phyloP scores from a whole-genome alignment of 139 green algal species.

The Chlorella vulgaris region DNA sequence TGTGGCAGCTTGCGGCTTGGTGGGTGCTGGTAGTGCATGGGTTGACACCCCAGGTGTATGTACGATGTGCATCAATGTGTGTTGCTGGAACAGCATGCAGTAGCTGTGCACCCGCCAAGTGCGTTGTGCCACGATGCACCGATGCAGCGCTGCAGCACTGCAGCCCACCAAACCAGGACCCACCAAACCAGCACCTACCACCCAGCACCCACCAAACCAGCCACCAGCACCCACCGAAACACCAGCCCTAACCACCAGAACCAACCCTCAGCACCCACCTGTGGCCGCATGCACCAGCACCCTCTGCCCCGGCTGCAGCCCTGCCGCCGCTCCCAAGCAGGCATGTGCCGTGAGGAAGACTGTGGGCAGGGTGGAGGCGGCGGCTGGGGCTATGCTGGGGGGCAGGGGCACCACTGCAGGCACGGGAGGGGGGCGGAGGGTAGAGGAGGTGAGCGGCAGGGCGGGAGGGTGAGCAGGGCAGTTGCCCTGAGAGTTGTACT shows the following conservation, averaged over 20 bases:
- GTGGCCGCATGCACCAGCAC: conserved; percentile 38
- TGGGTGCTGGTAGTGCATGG: background rate
- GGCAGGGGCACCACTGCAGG: conserved; percentile 62
- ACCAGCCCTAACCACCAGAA: too few species aligned
- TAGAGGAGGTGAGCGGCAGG: too few species aligned
- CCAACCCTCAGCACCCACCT: background rate
- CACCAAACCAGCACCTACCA: too few species aligned
- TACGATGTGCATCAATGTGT: background rate
- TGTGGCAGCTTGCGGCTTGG: too few species aligned
- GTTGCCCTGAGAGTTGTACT: too few species aligned
- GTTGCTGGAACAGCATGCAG: too few species aligned
- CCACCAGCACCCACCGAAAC: background rate
- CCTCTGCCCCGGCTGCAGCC: background rate
- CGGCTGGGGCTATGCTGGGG: conserved; percentile 48
- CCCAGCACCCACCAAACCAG: too few species aligned
- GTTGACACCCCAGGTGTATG: background rate
- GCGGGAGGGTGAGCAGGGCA: too few species aligned
- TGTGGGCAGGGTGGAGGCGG: conserved; percentile 72
- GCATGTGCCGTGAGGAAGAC: conserved; percentile 74
- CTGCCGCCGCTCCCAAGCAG: background rate
- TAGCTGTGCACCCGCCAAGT: too few species aligned
- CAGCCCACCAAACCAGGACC: too few species aligned
- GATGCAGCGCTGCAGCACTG: too few species aligned
- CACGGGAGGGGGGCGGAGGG: background rate
- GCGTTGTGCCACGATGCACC: too few species aligned